Evolutionary conservation across 2,329 filamentous ascomycete genomes (phyloP).

Genomic region (Fusarium incarnatum): DNA sequence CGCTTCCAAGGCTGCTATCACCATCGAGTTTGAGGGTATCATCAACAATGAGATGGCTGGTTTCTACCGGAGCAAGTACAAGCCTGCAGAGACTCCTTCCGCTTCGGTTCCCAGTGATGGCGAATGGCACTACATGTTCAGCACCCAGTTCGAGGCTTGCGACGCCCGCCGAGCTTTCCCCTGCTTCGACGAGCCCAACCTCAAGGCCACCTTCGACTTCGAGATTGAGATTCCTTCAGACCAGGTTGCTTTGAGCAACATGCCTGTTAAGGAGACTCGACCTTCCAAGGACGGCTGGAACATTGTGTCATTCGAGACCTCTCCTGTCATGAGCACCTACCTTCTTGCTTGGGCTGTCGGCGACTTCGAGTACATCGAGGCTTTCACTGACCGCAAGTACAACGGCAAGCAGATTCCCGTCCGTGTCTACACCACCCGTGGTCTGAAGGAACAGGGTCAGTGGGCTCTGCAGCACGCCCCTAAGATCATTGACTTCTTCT

Average conservation of each 20-base stretch:
- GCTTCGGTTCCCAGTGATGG: constrained; percentile 81
- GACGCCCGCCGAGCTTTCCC: constrained; percentile 96
- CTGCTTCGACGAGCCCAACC: constrained; percentile 97
- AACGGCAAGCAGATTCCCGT: constrained; percentile 92
- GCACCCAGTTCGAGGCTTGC: constrained; percentile 97
- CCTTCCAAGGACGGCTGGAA: constrained; percentile 73
- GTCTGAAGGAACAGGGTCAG: constrained; percentile 90
- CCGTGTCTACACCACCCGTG: constrained; percentile 93
- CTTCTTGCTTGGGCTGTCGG: constrained; percentile 94
- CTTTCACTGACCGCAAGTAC: constrained; percentile 88
- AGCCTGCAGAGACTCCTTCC: constrained; percentile 77
- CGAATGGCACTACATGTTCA: constrained; percentile 80
- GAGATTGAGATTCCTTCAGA: constrained; percentile 90
- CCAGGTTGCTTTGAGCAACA: constrained; percentile 92
- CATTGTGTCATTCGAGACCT: constrained; percentile 81
- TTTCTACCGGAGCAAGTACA: constrained; percentile 95
- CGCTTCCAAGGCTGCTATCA: constrained; percentile 73
- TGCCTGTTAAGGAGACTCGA: constrained; percentile 83
- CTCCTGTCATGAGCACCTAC: constrained; percentile 92
- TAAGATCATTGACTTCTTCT: constrained; percentile 96
- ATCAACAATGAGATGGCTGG: constrained; percentile 94
- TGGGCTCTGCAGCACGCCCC: constrained; percentile 93
- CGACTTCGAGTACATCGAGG: constrained; percentile 97
- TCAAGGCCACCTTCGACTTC: constrained; percentile 96
- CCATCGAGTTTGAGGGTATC: constrained; percentile 80